Evolutionary conservation across 306 rosid species (phyloP), one percentile per base, ranked within the genome.

Genomic region (Rosa persica): DNA sequence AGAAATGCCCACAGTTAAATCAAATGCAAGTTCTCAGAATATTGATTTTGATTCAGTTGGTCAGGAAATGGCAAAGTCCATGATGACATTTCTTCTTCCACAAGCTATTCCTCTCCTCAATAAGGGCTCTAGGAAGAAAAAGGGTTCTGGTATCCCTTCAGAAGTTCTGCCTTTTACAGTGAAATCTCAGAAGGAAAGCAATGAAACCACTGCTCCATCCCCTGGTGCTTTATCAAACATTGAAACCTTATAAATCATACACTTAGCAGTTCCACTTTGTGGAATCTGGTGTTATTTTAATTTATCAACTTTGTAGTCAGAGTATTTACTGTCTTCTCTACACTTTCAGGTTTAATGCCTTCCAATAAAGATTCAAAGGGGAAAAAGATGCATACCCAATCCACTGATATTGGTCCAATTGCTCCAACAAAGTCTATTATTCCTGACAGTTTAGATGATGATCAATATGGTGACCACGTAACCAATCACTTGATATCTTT

Each of bases 61-160:
- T 77, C 83, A 85, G 72, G 94, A 90, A 69, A 87, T 85, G 77
- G 90, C 90, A 57, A 89, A 87, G 77, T 89, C 92, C 83, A 92
- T 94, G 97, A 94, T 94, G 93, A 76, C 86, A 60, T 77, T 89
- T 86, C 85, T 92, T 67, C 94, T 94, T 84, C 98, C 98, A 25
- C 96, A 89, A 85, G 96, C 94, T 81, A 78, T 94, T 87, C 97
- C 98, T 72, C 81, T 94, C 67, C 90, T 94, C 43, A 83, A 79
- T 54, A 84, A 82, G 73, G 74, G 78, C 73, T 82, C 91, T 69
- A 80, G 70, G 80, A 79, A 84, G 82, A 85, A 86, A 82, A 85
- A 80, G 68, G 79, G 76, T 47, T 17, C 52, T 42, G 39, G 60
- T 47, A 79, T 78, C 78, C 66, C 86, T 80, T 74, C 76, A 47